Evolutionary conservation across 805 yeast species (phyloP).

Genomic region (Jamesozyma jinghongensis): DNA sequence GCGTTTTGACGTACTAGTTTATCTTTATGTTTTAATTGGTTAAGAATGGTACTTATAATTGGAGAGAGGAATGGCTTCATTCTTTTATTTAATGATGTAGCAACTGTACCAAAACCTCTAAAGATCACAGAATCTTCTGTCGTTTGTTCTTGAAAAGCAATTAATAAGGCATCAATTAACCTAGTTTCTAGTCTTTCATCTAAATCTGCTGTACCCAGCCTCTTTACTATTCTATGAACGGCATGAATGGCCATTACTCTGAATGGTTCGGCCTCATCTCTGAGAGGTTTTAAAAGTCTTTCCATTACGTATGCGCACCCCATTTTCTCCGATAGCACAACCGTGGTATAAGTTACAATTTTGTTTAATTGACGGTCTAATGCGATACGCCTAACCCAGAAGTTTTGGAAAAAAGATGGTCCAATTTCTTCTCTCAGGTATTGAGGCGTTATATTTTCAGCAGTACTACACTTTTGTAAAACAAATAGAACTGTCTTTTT

Average conservation of each 20-base stretch:
- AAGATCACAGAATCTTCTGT: conserved; percentile 47
- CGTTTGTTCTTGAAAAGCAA: conserved; percentile 74
- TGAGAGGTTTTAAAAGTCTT: conserved; percentile 46
- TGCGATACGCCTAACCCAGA: conserved; percentile 81
- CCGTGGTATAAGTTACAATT: conserved; percentile 65
- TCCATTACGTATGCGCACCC: conserved; percentile 58
- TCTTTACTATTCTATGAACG: conserved; percentile 43
- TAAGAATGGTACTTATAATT: conserved; percentile 61
- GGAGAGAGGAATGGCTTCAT: conserved; percentile 64
- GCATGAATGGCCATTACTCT: conserved; percentile 74
- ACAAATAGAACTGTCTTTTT: conserved; percentile 60
- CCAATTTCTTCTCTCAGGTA: conserved; percentile 45
- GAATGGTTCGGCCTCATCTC: conserved; percentile 76
- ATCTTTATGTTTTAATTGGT: conserved; percentile 60
- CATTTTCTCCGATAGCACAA: conserved; percentile 53
- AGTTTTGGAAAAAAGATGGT: conserved; percentile 54
- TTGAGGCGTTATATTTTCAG: conserved; percentile 46
- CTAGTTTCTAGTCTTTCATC: conserved; percentile 53
- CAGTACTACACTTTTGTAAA: conserved; percentile 54
- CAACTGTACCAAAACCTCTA: conserved; percentile 54
- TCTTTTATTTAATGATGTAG: conserved; percentile 52
- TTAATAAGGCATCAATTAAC: conserved; percentile 70
- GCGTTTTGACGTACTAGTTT: conserved; percentile 76
- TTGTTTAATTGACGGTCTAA: conserved; percentile 48
- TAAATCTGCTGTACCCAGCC: conserved; percentile 49